phyloP scores from a whole-genome alignment of 2,329 filamentous ascomycete species.

The Epichloe uncinata region DNA sequence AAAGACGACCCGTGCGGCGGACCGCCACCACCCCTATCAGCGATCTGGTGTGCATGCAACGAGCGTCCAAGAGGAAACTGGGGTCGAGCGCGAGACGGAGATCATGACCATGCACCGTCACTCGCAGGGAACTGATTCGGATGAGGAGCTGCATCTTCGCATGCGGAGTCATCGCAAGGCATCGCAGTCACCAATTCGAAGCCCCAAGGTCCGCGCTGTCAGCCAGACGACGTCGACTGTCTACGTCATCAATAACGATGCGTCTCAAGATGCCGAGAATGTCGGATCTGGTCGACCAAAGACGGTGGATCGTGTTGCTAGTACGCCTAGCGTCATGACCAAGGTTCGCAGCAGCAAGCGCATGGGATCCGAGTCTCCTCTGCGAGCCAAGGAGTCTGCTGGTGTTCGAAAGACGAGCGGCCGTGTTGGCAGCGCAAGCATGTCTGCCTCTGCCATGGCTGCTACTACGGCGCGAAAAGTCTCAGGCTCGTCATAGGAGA shows the following conservation, averaged over 20 bases:
- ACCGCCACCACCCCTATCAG: conserved; percentile 62
- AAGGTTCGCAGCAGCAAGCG: conserved; percentile 53
- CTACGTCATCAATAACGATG: conserved; percentile 51
- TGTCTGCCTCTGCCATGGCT: conserved; percentile 26
- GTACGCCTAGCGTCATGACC: conserved; percentile 42
- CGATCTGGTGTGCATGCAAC: conserved; percentile 35
- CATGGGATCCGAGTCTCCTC: conserved; percentile 31
- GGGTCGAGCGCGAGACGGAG: conserved; percentile 45
- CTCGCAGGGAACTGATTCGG: conserved; percentile 54
- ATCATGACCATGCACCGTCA: conserved; percentile 46
- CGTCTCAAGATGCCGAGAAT: conserved; percentile 60
- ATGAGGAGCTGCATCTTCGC: conserved; percentile 72
- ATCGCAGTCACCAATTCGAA: conserved; percentile 47
- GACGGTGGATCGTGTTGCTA: conserved; percentile 40
- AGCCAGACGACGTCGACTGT: conserved; percentile 66
- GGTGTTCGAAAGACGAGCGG: conserved; percentile 55
- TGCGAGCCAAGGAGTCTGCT: conserved; percentile 36
- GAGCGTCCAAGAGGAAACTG: conserved; percentile 35
- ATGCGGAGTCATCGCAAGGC: conserved; percentile 54
- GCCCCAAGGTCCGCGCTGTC: conserved; percentile 53
- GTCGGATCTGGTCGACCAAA: conserved; percentile 48
- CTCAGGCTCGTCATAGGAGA: conserved; percentile 26
- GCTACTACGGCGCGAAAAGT: conserved; percentile 39
- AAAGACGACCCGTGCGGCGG: conserved; percentile 66
- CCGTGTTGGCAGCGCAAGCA: conserved; percentile 45